Conservation (phyloP, 2,329 filamentous ascomycete genomes). For the Magnaporthales sp. region DNA sequence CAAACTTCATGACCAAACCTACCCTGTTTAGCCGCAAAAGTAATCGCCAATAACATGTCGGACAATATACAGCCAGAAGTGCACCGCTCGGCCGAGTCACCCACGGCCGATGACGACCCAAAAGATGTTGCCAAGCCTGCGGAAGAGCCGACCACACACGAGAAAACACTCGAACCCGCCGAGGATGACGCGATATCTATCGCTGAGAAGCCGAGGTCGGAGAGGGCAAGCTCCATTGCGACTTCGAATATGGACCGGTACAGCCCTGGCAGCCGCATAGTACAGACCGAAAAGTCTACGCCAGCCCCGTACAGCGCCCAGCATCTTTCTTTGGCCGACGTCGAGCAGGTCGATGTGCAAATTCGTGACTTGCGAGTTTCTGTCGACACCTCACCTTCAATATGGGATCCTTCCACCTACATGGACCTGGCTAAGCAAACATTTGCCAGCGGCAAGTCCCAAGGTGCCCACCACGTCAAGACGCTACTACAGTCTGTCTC, state of each 20-base stretch:
- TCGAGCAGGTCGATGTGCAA: slow-evolving; percentile 45
- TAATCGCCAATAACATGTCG: not conserved
- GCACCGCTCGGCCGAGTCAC: not conserved
- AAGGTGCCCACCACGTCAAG: slow-evolving; percentile 29
- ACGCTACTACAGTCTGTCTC: slow-evolving; percentile 54
- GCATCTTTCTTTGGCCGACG: slow-evolving; percentile 37
- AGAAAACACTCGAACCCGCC: not conserved
- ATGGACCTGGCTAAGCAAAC: slow-evolving; percentile 27
- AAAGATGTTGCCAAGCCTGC: not conserved
- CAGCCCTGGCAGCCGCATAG: slow-evolving; percentile 7
- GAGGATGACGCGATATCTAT: not conserved
- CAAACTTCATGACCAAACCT: not conserved
- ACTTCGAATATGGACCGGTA: slow-evolving; percentile 16
- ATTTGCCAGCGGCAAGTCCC: slow-evolving; percentile 16
- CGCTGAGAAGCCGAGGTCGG: slow-evolving; percentile 8
- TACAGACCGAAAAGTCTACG: not conserved
- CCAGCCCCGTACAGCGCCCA: slow-evolving; percentile 18
- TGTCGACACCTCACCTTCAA: slow-evolving; percentile 49
- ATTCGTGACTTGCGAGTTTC: slow-evolving; percentile 45
- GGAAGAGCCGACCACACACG: not conserved
- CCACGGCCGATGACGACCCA: not conserved
- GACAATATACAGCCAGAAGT: not conserved
- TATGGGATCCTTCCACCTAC: slow-evolving; percentile 39
- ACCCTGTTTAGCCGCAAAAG: not conserved
- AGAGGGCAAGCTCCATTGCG: slow-evolving; percentile 23